phyloP scores from a whole-genome alignment of 768 basidiomycete genomes.

The Candolleomyces aberdarensis region DNA sequence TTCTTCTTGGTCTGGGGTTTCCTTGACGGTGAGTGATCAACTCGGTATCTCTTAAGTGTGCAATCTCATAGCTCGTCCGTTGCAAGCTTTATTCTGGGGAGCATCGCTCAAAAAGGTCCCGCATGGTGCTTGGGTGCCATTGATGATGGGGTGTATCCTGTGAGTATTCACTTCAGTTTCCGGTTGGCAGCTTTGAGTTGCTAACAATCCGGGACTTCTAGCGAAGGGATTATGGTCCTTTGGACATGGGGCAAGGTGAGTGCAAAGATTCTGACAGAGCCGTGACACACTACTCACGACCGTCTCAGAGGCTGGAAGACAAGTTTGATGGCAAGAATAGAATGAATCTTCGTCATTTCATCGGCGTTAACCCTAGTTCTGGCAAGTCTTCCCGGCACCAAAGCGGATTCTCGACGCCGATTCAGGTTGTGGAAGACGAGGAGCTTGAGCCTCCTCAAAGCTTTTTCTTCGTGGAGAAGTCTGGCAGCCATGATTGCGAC shows the following conservation, averaged over 20 bases:
- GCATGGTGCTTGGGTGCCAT: constrained; percentile 64
- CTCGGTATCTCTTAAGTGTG: neutral
- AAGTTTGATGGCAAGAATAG: constrained; percentile 56
- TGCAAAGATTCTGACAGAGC: neutral
- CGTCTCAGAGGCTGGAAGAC: constrained; percentile 49
- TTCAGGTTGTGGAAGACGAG: constrained; percentile 11
- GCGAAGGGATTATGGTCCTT: constrained; percentile 45
- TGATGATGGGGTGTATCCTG: constrained; percentile 53
- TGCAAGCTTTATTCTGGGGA: constrained; percentile 56
- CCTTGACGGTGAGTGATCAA: constrained; percentile 44
- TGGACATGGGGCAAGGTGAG: constrained; percentile 65
- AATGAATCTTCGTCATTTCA: constrained; percentile 52
- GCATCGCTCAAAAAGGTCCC: constrained; percentile 60
- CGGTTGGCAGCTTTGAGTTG: neutral
- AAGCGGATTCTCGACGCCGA: constrained; percentile 16
- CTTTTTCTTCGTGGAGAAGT: neutral
- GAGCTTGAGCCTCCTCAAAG: constrained; percentile 8
- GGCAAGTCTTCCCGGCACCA: constrained; percentile 12
- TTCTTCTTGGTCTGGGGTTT: constrained; percentile 60
- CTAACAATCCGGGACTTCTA: neutral
- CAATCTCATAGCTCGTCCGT: neutral
- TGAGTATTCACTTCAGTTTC: constrained; percentile 19
- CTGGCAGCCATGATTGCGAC: neutral
- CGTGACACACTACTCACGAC: neutral
- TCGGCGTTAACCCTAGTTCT: constrained; percentile 28